phyloP scores from a whole-genome alignment of 1,284 basidiomycete species.

The Cutaneotrichosporon mucoides region DNA sequence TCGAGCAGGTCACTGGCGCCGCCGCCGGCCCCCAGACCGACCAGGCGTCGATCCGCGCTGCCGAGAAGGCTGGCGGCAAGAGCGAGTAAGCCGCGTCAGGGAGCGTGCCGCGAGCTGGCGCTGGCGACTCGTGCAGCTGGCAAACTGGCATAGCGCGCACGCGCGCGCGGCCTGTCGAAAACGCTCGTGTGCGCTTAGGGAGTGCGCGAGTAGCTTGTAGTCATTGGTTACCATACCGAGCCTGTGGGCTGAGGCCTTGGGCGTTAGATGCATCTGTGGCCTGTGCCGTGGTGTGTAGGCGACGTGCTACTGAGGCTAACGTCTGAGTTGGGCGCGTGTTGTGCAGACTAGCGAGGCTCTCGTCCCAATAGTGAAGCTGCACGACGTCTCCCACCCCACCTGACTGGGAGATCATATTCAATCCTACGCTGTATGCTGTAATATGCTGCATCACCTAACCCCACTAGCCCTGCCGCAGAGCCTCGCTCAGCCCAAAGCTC shows the following conservation, averaged over 20 bases:
- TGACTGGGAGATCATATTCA: no score
- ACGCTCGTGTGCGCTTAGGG: no score
- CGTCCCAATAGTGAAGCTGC: no score
- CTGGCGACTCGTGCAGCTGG: neutral
- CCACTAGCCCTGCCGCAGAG: constrained; percentile 3
- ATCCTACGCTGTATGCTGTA: no score
- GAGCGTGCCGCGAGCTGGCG: neutral
- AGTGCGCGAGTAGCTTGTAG: no score
- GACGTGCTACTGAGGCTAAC: no score
- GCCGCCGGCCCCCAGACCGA: constrained; percentile 68
- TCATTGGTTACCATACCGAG: neutral
- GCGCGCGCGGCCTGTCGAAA: no score
- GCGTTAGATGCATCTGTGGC: constrained; percentile 2
- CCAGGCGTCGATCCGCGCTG: constrained; percentile 76
- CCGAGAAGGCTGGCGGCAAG: constrained; percentile 71
- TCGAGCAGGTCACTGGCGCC: constrained; percentile 52
- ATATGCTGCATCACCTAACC: neutral
- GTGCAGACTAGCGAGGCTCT: no score
- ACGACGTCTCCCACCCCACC: no score
- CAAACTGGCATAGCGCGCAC: neutral
- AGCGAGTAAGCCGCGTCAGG: constrained; percentile 20
- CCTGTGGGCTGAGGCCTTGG: neutral
- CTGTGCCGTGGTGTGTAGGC: neutral
- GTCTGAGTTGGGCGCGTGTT: no score
- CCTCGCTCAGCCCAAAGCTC: constrained; percentile 18